These are phyloP conservation scores for Articulospora tetracladia DNA, from an alignment of 495 filamentous ascomycete genomes.

Conservation along the genomic window DNA sequence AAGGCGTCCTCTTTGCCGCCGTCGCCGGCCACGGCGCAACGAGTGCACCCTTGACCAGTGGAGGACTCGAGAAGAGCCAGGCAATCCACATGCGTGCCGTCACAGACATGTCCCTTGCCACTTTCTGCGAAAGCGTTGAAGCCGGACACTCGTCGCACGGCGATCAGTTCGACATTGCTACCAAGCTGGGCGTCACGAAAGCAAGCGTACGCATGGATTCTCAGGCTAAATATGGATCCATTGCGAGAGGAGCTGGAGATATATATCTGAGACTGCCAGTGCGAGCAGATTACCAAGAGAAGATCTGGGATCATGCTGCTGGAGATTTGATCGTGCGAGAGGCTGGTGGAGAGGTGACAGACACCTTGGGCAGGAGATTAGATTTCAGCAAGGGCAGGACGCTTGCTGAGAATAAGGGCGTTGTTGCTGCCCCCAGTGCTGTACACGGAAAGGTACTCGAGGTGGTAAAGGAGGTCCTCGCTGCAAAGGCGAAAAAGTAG, in stretches of 20 bases:
- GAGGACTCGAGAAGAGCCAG: constrained; percentile 52
- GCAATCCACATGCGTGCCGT: constrained; percentile 75
- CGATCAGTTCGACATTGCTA: constrained; percentile 80
- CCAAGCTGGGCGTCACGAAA: constrained; percentile 78
- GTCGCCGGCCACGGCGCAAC: constrained; percentile 71
- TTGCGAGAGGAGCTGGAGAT: constrained; percentile 93
- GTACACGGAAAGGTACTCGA: constrained; percentile 74
- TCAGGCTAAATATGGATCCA: constrained; percentile 94
- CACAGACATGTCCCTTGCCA: constrained; percentile 68
- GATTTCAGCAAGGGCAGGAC: constrained; percentile 87
- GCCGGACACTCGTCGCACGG: constrained; percentile 83
- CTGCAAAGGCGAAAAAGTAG: constrained; percentile 21
- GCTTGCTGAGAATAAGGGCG: constrained; percentile 82
- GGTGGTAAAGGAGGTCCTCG: constrained; percentile 76
- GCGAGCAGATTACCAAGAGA: constrained; percentile 86
- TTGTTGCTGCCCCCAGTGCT: constrained; percentile 78
- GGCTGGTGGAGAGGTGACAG: constrained; percentile 87
- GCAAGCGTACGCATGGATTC: constrained; percentile 91
- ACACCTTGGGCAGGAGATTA: constrained; percentile 72
- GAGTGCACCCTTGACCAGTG: constrained; percentile 63
- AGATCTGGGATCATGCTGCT: constrained; percentile 99
- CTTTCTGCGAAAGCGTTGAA: constrained; percentile 95
- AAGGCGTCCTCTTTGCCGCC: constrained; percentile 83
- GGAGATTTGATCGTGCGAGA: constrained; percentile 92
- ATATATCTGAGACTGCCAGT: constrained; percentile 88